Conservation (phyloP, 2,329 filamentous ascomycete species). For the Monosporascus sp. region DNA sequence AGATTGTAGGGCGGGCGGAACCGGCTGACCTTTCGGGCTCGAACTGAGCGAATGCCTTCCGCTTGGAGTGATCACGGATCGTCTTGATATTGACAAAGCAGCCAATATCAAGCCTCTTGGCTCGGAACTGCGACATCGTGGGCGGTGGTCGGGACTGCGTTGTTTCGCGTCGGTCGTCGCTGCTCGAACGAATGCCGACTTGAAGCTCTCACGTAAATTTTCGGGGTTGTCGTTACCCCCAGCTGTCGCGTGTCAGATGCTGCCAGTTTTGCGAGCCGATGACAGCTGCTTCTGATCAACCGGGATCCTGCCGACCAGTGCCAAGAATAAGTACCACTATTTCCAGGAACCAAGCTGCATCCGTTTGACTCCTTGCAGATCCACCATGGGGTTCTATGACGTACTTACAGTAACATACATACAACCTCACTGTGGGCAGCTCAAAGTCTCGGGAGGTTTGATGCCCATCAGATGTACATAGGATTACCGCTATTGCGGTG, state of each 20-base stretch:
- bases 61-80: conserved; percentile 94
- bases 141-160: conserved; percentile 6
- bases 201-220: neutral
- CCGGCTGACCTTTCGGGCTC: conserved; percentile 76
- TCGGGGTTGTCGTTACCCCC: neutral
- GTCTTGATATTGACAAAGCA: conserved; percentile 82
- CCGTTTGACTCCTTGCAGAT: neutral
- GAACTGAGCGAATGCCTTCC: conserved; percentile 80
- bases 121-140: conserved; percentile 78
- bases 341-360: neutral
- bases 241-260: neutral
- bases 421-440: neutral
- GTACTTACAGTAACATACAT: neutral
- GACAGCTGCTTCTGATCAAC: neutral
- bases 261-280: neutral
- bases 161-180: neutral
- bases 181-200: neutral
- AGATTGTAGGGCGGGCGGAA: neutral
- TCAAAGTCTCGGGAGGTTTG: neutral
- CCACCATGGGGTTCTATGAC: neutral
- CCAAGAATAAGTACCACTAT: neutral
- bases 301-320: neutral
- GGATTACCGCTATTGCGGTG: no score
- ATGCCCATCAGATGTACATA: neutral
- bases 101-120: conserved; percentile 84